A percentile compares a stretch with the other conserved stretches of the same genome.
phyloP scores from a whole-genome alignment of 805 yeast genomes.

The Metschnikowia amazonensis region DNA sequence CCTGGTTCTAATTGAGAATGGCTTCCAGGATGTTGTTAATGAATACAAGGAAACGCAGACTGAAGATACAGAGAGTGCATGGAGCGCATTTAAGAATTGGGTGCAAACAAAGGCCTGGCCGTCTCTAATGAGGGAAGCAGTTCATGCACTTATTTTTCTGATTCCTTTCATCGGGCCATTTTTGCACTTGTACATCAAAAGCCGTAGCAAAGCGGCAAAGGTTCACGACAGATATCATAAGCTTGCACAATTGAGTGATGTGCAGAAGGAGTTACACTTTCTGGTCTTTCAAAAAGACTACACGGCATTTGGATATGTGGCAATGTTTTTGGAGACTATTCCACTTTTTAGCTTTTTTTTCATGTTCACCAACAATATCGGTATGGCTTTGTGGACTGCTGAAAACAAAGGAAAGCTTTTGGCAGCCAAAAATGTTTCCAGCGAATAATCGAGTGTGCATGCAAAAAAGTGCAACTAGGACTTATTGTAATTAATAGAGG shows the following conservation, averaged over 20 bases:
- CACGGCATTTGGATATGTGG: slow-evolving; percentile 48
- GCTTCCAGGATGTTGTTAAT: slow-evolving; percentile 42
- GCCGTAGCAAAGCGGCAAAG: slow-evolving; percentile 51
- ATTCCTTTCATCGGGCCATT: slow-evolving; percentile 63
- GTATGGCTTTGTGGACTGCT: slow-evolving; percentile 64
- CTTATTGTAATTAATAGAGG: slow-evolving; percentile 31
- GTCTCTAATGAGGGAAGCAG: slow-evolving; percentile 27
- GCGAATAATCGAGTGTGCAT: background rate
- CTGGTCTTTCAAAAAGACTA: slow-evolving; percentile 37
- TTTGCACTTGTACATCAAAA: slow-evolving; percentile 45
- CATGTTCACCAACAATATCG: slow-evolving; percentile 54
- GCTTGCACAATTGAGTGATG: slow-evolving; percentile 46
- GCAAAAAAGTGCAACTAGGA: too few relatives aligned
- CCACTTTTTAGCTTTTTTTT: slow-evolving; percentile 55
- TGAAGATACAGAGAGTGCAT: background rate
- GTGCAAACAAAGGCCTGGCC: slow-evolving; percentile 20
- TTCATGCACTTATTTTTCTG: slow-evolving; percentile 38
- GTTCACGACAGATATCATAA: slow-evolving; percentile 56
- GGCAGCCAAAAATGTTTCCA: background rate
- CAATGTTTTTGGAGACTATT: slow-evolving; percentile 48
- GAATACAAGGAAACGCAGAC: slow-evolving; percentile 1
- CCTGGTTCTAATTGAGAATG: slow-evolving; percentile 44
- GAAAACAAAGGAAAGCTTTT: slow-evolving; percentile 22
- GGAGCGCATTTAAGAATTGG: slow-evolving; percentile 1
- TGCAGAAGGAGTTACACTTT: slow-evolving; percentile 40